These are phyloP conservation scores for Furcasterigmium sp. DNA, from an alignment of 2,329 filamentous ascomycete genomes.

Conservation along the genomic window DNA sequence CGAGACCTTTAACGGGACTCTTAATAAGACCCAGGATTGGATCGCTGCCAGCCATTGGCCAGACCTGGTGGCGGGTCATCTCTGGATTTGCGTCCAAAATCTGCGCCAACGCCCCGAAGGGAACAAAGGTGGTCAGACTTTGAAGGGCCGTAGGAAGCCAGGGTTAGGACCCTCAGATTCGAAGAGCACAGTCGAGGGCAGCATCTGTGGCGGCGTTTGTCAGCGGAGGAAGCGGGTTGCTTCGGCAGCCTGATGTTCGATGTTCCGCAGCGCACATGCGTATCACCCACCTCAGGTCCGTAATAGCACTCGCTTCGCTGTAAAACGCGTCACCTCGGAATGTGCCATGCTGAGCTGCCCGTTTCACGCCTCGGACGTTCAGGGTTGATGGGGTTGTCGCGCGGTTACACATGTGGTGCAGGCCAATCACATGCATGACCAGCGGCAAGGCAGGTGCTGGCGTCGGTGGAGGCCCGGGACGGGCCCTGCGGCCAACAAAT, in stretches of 20 bases:
- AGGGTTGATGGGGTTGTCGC: conserved; percentile 3
- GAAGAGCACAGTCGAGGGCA: too few species aligned
- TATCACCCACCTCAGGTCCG: too few species aligned
- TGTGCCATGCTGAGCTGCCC: neutral
- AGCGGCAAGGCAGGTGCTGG: neutral
- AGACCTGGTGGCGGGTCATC: neutral
- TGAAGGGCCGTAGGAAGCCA: too few species aligned
- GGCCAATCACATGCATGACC: neutral
- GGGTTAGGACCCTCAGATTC: too few species aligned
- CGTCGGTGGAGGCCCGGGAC: neutral
- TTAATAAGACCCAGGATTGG: neutral
- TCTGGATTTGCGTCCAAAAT: neutral
- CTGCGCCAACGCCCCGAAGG: too few species aligned
- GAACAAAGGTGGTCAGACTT: too few species aligned
- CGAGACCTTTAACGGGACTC: neutral
- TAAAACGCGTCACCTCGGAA: too few species aligned
- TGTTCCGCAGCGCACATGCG: too few species aligned
- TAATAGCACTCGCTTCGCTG: too few species aligned
- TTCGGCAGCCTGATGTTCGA: too few species aligned
- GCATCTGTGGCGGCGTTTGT: too few species aligned
- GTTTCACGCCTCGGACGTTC: neutral
- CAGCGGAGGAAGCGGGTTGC: too few species aligned
- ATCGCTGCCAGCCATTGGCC: neutral
- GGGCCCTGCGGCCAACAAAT: conserved; percentile 1
- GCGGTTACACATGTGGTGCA: conserved; percentile 3